Conservation (phyloP, 345 rosid genomes). For the Physaria fendleri region DNA sequence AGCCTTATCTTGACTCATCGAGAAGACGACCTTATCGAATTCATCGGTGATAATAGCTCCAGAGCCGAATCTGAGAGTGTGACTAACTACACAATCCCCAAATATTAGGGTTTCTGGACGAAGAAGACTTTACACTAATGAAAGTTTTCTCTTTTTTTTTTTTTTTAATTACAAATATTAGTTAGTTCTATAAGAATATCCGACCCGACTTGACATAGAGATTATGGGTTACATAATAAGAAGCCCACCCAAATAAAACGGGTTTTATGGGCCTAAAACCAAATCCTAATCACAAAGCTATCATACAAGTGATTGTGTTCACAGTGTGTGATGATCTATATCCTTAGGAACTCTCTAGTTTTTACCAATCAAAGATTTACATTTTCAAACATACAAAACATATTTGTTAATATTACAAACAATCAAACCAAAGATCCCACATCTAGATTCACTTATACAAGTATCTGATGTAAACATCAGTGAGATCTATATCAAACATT, state of each 20-base stretch:
- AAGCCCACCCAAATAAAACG: background rate
- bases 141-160: too few species aligned
- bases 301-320: background rate
- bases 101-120: conserved; percentile 19
- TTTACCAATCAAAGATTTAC: background rate
- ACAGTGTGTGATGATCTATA: background rate
- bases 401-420: background rate
- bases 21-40: conserved; percentile 2
- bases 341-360: background rate
- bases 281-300: background rate
- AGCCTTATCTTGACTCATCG: conserved; percentile 10
- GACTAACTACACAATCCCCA: background rate
- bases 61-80: background rate
- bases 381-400: background rate
- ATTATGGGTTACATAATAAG: background rate
- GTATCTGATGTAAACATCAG: background rate
- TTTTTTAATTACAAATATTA: too few species aligned
- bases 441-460: background rate
- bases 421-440: conserved; percentile 5
- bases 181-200: background rate
- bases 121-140: background rate
- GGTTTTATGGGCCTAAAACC: background rate
- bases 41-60: conserved; percentile 8
- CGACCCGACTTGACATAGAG: background rate
- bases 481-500: conserved; percentile 17